Evolutionary conservation across 2,329 filamentous ascomycete genomes (phyloP).

Genomic region (Aspergillus melleus): DNA sequence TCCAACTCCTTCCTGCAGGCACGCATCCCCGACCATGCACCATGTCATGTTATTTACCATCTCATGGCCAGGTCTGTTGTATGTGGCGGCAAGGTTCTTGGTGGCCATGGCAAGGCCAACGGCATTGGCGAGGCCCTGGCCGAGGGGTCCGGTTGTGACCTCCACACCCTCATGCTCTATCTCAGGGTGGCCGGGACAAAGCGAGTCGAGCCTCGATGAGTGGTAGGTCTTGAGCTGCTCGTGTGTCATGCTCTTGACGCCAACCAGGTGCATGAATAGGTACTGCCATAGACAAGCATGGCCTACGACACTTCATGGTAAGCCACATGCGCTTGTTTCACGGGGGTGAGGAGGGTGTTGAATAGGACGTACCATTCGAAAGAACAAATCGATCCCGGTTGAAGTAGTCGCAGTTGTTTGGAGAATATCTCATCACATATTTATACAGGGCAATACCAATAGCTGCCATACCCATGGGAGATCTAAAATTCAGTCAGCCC

Average conservation of each 20-base stretch:
- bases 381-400: conserved; percentile 64
- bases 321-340: not conserved
- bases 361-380: conserved; percentile 50
- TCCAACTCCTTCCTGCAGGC: conserved; percentile 60
- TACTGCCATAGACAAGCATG: conserved; percentile 59
- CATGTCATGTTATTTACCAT: conserved; percentile 53
- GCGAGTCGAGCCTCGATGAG: conserved; percentile 47
- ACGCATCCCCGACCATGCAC: conserved; percentile 61
- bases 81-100: conserved; percentile 54
- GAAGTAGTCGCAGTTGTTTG: conserved; percentile 57
- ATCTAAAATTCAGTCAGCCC: conserved; percentile 28
- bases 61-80: conserved; percentile 46
- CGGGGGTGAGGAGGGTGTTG: not conserved
- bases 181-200: conserved; percentile 53
- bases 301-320: conserved; percentile 25
- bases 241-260: conserved; percentile 57
- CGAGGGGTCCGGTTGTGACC: conserved; percentile 58
- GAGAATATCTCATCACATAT: conserved; percentile 62
- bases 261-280: conserved; percentile 53
- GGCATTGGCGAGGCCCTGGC: conserved; percentile 59
- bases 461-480: conserved; percentile 57
- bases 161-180: conserved; percentile 57
- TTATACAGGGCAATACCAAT: conserved; percentile 64
- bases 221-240: conserved; percentile 60
- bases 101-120: conserved; percentile 58